Conservation (phyloP, 495 filamentous ascomycete species). For the Massariosphaeria phaeospora region DNA sequence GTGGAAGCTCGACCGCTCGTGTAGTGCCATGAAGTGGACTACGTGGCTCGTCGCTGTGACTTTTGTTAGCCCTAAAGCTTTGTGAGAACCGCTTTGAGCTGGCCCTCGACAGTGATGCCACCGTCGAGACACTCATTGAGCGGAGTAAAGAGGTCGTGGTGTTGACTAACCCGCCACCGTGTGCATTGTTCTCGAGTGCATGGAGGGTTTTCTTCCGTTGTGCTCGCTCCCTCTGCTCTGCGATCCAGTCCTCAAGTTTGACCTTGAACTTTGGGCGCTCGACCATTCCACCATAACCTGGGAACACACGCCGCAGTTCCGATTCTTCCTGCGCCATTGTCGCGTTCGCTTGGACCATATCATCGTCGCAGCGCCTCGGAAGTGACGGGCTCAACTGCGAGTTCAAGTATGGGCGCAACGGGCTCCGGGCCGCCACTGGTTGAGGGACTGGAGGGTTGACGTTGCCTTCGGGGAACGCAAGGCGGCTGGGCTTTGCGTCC, state of each 20-base stretch:
- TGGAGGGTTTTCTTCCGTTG: not conserved
- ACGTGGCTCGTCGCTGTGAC: not conserved
- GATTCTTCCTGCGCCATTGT: not conserved
- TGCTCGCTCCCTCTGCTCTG: not conserved
- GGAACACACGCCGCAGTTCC: constrained; percentile 7
- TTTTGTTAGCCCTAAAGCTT: not conserved
- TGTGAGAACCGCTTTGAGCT: not conserved
- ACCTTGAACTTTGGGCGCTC: constrained; percentile 17
- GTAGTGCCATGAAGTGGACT: not conserved
- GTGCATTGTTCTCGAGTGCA: not conserved
- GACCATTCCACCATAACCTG: constrained; percentile 11
- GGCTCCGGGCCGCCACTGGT: not conserved
- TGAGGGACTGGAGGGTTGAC: not conserved
- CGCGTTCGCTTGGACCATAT: not conserved
- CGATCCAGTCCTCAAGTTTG: constrained; percentile 5
- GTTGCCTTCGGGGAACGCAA: constrained; percentile 23
- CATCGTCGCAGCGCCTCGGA: not conserved
- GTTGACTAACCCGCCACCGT: not conserved
- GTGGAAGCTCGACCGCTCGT: not conserved
- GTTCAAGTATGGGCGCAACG: not conserved
- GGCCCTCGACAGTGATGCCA: not conserved
- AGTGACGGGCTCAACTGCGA: not conserved
- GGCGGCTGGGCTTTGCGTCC: constrained; percentile 1
- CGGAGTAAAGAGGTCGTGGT: not conserved
- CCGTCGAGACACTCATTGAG: not conserved